Conservation (phyloP, 208 protist species). For the Leishmania turanica region DNA sequence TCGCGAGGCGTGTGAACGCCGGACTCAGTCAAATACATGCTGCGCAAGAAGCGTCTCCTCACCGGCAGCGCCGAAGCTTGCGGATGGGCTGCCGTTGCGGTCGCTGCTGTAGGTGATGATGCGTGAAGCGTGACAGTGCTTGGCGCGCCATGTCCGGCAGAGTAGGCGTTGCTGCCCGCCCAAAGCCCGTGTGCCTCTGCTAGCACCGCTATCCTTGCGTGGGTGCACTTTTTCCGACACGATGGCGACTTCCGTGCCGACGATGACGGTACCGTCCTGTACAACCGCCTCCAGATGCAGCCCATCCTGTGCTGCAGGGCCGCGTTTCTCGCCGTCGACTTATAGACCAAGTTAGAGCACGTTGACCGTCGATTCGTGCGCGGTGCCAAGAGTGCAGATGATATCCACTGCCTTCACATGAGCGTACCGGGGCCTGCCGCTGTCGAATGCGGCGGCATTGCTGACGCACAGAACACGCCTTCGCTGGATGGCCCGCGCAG, state of each 20-base stretch:
- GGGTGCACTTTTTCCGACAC: constrained; percentile 45
- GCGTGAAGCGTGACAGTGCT: constrained; percentile 25
- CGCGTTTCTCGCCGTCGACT: constrained; percentile 48
- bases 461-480: neutral
- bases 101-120: constrained; percentile 64
- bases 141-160: constrained; percentile 41
- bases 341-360: constrained; percentile 20
- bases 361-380: constrained; percentile 27
- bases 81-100: constrained; percentile 35
- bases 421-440: constrained; percentile 24
- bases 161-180: constrained; percentile 48
- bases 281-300: constrained; percentile 33
- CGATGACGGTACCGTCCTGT: constrained; percentile 16
- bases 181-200: neutral
- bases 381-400: constrained; percentile 16
- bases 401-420: constrained; percentile 54
- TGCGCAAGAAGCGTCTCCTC: constrained; percentile 33
- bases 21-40: constrained; percentile 27
- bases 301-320: constrained; percentile 47
- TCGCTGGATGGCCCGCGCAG: neutral
- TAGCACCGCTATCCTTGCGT: neutral
- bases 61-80: constrained; percentile 32
- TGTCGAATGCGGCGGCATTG: constrained; percentile 1
- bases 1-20: constrained; percentile 10
- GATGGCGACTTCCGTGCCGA: constrained; percentile 17